Conservation (phyloP, 352 stramenopile species). For the Blastocystis sp. region DNA sequence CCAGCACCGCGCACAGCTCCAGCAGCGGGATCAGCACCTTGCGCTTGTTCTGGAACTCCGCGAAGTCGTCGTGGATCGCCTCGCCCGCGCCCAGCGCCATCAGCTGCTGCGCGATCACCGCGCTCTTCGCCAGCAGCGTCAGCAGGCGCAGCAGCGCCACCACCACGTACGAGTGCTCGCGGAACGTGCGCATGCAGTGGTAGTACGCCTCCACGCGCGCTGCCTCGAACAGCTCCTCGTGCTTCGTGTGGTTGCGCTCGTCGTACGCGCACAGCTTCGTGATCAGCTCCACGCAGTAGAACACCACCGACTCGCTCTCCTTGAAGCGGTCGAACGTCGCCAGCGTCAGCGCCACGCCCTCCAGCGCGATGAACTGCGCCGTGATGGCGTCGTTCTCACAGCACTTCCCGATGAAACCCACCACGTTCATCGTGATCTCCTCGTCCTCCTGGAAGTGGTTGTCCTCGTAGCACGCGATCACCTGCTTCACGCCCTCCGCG, state of each 20-base stretch:
- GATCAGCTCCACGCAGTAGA: conserved; percentile 56
- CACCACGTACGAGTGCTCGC: background rate
- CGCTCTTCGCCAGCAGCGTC: conserved; percentile 55
- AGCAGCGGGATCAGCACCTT: conserved; percentile 29
- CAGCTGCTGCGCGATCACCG: conserved; percentile 8
- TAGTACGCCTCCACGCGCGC: conserved; percentile 47
- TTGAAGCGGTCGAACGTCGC: conserved; percentile 43
- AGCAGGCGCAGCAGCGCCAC: conserved; percentile 40
- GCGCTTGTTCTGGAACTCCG: conserved; percentile 6
- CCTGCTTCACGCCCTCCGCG: conserved; percentile 2
- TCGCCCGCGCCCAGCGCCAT: conserved; percentile 26
- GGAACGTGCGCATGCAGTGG: conserved; percentile 37
- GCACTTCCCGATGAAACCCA: conserved; percentile 14
- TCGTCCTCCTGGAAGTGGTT: conserved; percentile 29
- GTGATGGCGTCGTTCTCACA: conserved; percentile 34
- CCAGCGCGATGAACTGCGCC: background rate
- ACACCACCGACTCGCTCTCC: conserved; percentile 31
- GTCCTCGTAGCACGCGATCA: conserved; percentile 1
- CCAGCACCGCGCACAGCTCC: conserved; percentile 48
- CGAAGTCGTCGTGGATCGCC: background rate
- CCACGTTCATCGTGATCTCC: conserved; percentile 52
- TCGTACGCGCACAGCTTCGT: conserved; percentile 56
- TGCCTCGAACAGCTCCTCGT: conserved; percentile 33
- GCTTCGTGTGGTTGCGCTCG: background rate
- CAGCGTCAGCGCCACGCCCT: conserved; percentile 34